These are phyloP conservation scores for Quercus lobata DNA, from an alignment of 331 rosid species.

Conservation along the genomic window DNA sequence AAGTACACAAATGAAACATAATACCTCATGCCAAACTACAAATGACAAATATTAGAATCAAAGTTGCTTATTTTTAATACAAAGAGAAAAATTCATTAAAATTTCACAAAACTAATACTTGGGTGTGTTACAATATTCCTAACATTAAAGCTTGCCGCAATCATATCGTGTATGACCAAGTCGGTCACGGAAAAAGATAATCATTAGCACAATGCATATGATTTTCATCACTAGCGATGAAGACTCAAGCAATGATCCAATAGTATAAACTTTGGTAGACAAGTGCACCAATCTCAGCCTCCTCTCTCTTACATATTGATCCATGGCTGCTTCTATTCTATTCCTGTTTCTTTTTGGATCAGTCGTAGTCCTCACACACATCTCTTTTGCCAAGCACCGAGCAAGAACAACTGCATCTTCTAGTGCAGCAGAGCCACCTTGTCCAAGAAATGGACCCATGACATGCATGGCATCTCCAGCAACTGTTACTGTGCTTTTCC, in stretches of 20 bases:
- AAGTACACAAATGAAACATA: too few species aligned
- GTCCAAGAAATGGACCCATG: constrained; percentile 62
- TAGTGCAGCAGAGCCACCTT: constrained; percentile 52
- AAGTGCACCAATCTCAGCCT: constrained; percentile 38
- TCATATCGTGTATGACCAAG: constrained; percentile 29
- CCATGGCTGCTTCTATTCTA: constrained; percentile 27
- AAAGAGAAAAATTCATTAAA: too few species aligned
- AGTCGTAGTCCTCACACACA: background rate
- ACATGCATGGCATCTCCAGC: constrained; percentile 69
- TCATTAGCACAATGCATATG: background rate
- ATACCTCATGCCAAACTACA: too few species aligned
- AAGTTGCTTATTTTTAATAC: too few species aligned
- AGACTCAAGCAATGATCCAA: constrained; percentile 22
- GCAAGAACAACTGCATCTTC: constrained; percentile 60
- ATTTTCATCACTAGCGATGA: constrained; percentile 9
- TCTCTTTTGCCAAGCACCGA: constrained; percentile 29
- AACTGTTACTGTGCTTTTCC: constrained; percentile 30
- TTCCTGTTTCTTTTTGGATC: background rate
- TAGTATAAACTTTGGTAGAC: constrained; percentile 28
- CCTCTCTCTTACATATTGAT: constrained; percentile 40
- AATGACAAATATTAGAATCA: too few species aligned
- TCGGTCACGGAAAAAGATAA: constrained; percentile 17
- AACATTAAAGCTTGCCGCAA: constrained; percentile 33
- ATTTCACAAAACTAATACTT: too few species aligned
- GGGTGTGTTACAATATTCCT: too few species aligned